phyloP scores from a whole-genome alignment of 1,284 basidiomycete species.

The Porodaedalea pini region DNA sequence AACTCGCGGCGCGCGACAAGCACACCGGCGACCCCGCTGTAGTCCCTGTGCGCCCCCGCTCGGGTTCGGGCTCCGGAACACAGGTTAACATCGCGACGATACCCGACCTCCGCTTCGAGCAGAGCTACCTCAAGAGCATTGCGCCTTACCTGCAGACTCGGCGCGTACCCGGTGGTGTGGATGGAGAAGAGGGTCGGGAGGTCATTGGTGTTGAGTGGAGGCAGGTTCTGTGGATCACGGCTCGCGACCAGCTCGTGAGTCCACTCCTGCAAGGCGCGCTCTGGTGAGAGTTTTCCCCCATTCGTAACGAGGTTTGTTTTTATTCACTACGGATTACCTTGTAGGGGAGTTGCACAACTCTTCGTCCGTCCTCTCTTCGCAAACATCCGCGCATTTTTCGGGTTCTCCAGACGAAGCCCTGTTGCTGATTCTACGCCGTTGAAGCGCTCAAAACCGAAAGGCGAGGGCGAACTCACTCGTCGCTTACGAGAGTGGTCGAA shows the following conservation, averaged over 20 bases:
- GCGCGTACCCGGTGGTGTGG: slow-evolving; percentile 23
- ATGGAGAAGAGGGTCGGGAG: slow-evolving; percentile 27
- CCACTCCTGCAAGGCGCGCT: slow-evolving; percentile 68
- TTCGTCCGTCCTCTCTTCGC: slow-evolving; percentile 34
- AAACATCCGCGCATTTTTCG: slow-evolving; percentile 24
- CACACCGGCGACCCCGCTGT: slow-evolving; percentile 4
- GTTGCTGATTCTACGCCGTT: neutral
- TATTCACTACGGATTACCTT: slow-evolving; percentile 4
- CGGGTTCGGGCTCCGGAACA: slow-evolving; percentile 15
- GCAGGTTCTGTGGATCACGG: slow-evolving; percentile 57
- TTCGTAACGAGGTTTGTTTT: neutral
- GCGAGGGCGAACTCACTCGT: slow-evolving; percentile 15
- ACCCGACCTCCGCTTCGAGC: slow-evolving; percentile 72
- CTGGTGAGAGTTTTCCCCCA: slow-evolving; percentile 43
- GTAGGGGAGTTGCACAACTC: slow-evolving; percentile 34
- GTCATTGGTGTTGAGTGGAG: slow-evolving; percentile 55
- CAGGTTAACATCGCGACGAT: slow-evolving; percentile 41
- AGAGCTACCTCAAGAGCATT: slow-evolving; percentile 60
- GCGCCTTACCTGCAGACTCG: slow-evolving; percentile 48
- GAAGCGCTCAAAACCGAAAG: neutral
- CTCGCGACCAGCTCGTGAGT: slow-evolving; percentile 63
- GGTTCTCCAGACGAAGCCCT: slow-evolving; percentile 1
- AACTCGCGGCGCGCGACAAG: neutral
- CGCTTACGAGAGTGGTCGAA: slow-evolving; percentile 21
- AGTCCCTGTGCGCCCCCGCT: neutral